Evolutionary conservation across 2,329 filamentous ascomycete species (phyloP).

Genomic region (Sclerotiophoma versabilis): DNA sequence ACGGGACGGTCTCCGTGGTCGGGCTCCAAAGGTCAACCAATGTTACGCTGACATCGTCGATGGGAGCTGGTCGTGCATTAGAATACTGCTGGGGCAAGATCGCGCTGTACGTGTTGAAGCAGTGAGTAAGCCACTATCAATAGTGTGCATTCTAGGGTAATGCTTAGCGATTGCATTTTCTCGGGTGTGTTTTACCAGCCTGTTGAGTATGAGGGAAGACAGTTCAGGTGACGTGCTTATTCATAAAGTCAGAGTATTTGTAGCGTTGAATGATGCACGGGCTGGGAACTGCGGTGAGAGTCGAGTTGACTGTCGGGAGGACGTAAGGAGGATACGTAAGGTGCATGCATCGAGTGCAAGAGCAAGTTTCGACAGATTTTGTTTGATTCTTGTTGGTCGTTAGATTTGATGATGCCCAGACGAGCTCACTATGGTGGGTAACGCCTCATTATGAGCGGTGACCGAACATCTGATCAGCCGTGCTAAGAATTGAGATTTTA

Average conservation of each 20-base stretch:
- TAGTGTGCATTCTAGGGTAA: not conserved
- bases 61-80: not conserved
- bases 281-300: no score
- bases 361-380: not conserved
- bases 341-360: no score
- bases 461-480: not conserved
- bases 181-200: not conserved
- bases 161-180: not conserved
- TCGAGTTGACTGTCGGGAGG: no score
- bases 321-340: no score
- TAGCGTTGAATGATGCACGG: no score
- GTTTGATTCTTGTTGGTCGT: not conserved
- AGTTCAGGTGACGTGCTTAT: not conserved
- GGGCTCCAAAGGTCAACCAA: no score
- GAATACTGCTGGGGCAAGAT: not conserved
- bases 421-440: not conserved
- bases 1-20: no score
- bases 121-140: conserved; percentile 2
- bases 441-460: not conserved
- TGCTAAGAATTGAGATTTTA: not conserved
- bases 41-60: not conserved
- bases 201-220: not conserved
- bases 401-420: not conserved
- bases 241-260: no score
- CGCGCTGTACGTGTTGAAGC: not conserved